Evolutionary conservation across 495 filamentous ascomycete genomes (phyloP), one percentile per base, ranked within the genome.

Genomic region (Tetracladium setigerum): DNA sequence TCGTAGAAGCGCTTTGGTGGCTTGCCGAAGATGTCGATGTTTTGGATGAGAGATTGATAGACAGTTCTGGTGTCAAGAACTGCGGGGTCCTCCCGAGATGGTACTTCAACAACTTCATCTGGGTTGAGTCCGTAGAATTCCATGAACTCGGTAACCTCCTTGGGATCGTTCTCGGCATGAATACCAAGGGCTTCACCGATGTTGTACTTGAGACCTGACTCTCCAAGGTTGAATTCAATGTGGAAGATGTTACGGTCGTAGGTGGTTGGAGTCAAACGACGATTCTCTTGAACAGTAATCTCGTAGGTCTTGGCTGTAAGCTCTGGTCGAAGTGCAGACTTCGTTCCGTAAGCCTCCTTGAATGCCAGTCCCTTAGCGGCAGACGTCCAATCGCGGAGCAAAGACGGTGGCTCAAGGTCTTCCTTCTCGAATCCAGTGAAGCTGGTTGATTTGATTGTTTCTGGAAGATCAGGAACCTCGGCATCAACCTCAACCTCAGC

Each of bases 211-310:
- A 98, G 80, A 37, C 89, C 89, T 31, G 89, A 92, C 55, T 81
- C 68, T 40, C 89, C 89, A 15, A 97, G 78, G 62, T 96, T 92
- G 60, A 98, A 98, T 66, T 98, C 92, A 54, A 98, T 97, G 70
- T 98, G 92, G 84, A 98, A 98, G 66, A 98, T 96, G 72, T 98
- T 97, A 30, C 92, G 87, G 63, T 95, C 91, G 64, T 98, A 98
- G 10, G 84, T 83, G 38, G 65, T 57, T 15, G 92, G 92, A 0
- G 92, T 98, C 38, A 98, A 77, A 37, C 92, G 77, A 46, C 90
- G 84, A 67, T 95, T 95, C 69, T 95, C 94, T 71, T 95, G 86
- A 63, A 98, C 92, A 49, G 82, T 81, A 40, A 95, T 81, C 30
- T 87, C 86, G 62, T 75, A 83, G 4, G 91, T 96, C 77, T 95